phyloP scores from a whole-genome alignment of 1,284 basidiomycete genomes.

The Meripilus lineatus region DNA sequence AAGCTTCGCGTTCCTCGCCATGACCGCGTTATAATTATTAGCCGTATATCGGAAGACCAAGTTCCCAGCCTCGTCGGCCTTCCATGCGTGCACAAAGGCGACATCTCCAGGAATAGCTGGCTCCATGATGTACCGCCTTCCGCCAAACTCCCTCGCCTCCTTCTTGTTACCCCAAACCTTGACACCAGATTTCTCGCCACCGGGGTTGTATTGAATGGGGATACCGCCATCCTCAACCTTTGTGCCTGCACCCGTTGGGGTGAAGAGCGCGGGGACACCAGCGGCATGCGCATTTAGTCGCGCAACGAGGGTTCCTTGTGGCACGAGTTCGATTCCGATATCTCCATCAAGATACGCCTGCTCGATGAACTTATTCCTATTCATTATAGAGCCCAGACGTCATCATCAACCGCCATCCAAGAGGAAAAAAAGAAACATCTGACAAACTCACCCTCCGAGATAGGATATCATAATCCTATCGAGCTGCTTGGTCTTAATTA shows the following conservation, averaged over 20 bases:
- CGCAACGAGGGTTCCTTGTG: constrained; percentile 89
- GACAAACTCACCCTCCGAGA: constrained; percentile 67
- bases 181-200: constrained; percentile 59
- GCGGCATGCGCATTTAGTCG: constrained; percentile 88
- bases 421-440: constrained; percentile 17
- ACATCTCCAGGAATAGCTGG: constrained; percentile 83
- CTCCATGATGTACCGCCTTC: constrained; percentile 83
- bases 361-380: constrained; percentile 74
- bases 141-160: constrained; percentile 75
- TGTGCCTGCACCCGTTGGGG: constrained; percentile 85
- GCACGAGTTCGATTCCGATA: constrained; percentile 81
- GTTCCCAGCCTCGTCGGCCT: constrained; percentile 87
- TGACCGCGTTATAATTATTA: constrained; percentile 83
- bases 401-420: constrained; percentile 2
- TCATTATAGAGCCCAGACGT: constrained; percentile 6
- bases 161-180: constrained; percentile 72
- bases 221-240: constrained; percentile 78
- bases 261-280: constrained; percentile 94
- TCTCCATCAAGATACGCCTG: constrained; percentile 76
- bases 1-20: constrained; percentile 85
- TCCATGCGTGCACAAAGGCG: constrained; percentile 91
- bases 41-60: constrained; percentile 86
- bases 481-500: constrained; percentile 74
- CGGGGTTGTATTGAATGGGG: constrained; percentile 68
- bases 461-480: constrained; percentile 83